These are phyloP conservation scores for Pedinophyceae sp. DNA, from an alignment of 139 green algal genomes.

Conservation along the genomic window DNA sequence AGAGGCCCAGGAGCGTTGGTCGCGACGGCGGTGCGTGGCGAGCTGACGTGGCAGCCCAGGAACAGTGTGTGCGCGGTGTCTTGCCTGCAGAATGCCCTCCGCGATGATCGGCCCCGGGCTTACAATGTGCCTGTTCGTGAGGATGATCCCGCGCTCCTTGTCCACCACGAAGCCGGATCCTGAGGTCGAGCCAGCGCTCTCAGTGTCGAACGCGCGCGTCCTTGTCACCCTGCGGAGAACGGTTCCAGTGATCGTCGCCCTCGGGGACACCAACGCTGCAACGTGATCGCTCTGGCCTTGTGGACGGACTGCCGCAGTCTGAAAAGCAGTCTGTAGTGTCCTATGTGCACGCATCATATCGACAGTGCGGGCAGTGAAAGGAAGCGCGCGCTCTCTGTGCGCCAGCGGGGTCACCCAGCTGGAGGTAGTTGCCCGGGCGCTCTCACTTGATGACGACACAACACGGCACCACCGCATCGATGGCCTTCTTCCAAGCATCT, in stretches of 20 bases:
- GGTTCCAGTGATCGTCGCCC: too few relatives aligned
- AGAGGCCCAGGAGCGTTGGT: too few relatives aligned
- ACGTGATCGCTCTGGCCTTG: too few relatives aligned
- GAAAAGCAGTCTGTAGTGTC: too few relatives aligned
- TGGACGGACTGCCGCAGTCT: too few relatives aligned
- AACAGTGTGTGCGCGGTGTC: too few relatives aligned
- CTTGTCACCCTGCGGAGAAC: conserved; percentile 37
- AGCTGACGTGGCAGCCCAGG: too few relatives aligned
- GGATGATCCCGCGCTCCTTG: conserved; percentile 54
- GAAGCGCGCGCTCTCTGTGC: not conserved
- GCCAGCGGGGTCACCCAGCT: not conserved
- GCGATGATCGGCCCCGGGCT: conserved; percentile 33
- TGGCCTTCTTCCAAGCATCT: conserved; percentile 26
- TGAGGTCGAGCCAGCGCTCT: conserved; percentile 44
- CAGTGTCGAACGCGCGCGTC: conserved; percentile 66
- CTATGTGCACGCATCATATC: not conserved
- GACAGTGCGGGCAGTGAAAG: not conserved
- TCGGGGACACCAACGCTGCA: too few relatives aligned
- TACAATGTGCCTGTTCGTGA: conserved; percentile 83
- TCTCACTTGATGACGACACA: conserved; percentile 45
- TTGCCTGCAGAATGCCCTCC: too few relatives aligned
- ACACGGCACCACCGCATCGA: conserved; percentile 39
- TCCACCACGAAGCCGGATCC: conserved; percentile 85
- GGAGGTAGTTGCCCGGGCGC: not conserved
- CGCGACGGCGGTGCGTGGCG: too few relatives aligned